phyloP scores from a whole-genome alignment of 2,329 filamentous ascomycete genomes.

The Paraphoma sp. region DNA sequence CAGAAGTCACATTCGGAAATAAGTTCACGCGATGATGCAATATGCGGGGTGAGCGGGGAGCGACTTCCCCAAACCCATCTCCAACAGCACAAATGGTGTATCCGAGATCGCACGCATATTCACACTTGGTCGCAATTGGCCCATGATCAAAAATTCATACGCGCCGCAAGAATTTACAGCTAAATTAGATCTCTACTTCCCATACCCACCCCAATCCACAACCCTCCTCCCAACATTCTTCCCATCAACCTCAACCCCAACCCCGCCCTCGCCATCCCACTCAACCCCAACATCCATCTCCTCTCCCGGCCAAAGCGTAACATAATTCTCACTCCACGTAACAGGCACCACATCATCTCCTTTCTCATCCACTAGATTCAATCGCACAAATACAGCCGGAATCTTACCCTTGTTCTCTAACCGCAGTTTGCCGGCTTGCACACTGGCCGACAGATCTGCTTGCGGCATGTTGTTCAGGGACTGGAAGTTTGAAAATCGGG shows the following conservation, averaged over 20 bases:
- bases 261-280: neutral
- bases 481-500: constrained; percentile 57
- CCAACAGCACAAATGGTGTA: no score
- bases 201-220: neutral
- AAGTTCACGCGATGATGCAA: no score
- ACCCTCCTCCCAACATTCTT: constrained; percentile 10
- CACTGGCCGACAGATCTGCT: constrained; percentile 11
- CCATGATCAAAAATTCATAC: no score
- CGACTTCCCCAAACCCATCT: no score
- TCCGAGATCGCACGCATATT: no score
- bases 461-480: constrained; percentile 46
- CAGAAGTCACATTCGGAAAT: no score
- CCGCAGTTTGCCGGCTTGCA: constrained; percentile 41
- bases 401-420: constrained; percentile 60
- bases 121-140: no score
- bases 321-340: constrained; percentile 68
- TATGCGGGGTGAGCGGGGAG: no score
- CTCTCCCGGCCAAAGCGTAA: constrained; percentile 67
- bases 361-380: constrained; percentile 56
- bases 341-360: constrained; percentile 59
- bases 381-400: constrained; percentile 65
- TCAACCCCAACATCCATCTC: constrained; percentile 44
- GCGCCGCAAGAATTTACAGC: no score
- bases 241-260: constrained; percentile 9
- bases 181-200: neutral